A percentile compares a stretch with the other conserved stretches of the same genome.
These are phyloP conservation scores for Aspergillus sp. DNA, from an alignment of 2,329 filamentous ascomycete species.

Conservation along the genomic window DNA sequence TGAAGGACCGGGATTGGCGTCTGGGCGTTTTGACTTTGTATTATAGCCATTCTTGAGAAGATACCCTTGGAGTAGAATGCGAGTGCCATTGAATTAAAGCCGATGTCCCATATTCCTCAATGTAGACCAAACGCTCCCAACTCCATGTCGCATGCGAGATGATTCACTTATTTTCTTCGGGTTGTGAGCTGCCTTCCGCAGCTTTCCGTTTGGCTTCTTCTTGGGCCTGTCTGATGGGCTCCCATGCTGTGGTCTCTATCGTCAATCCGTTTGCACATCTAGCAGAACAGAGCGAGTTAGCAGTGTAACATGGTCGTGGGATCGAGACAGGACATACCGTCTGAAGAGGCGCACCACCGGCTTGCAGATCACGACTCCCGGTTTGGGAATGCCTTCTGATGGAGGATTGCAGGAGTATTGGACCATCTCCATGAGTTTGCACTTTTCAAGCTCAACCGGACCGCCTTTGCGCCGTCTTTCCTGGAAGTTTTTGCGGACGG, in stretches of 20 bases:
- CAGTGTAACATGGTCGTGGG: neutral
- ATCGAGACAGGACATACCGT: slow-evolving; percentile 44
- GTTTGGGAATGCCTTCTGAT: slow-evolving; percentile 39
- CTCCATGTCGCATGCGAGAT: slow-evolving; percentile 9
- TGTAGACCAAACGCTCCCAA: slow-evolving; percentile 14
- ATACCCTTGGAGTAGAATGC: slow-evolving; percentile 32
- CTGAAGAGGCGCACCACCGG: slow-evolving; percentile 60
- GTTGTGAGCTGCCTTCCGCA: slow-evolving; percentile 21
- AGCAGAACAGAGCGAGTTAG: slow-evolving; percentile 9
- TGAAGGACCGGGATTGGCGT: slow-evolving; percentile 16
- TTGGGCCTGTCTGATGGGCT: slow-evolving; percentile 38
- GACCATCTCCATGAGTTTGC: slow-evolving; percentile 58
- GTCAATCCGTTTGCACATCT: slow-evolving; percentile 54
- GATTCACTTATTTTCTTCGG: slow-evolving; percentile 1
- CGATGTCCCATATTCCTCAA: slow-evolving; percentile 2
- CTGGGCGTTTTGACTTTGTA: slow-evolving; percentile 17
- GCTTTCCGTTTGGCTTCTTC: slow-evolving; percentile 32
- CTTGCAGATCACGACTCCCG: slow-evolving; percentile 51
- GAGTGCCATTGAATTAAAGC: slow-evolving; percentile 9
- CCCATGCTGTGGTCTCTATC: slow-evolving; percentile 64
- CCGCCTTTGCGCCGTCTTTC: slow-evolving; percentile 52
- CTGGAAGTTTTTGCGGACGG: slow-evolving; percentile 43
- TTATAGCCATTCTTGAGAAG: slow-evolving; percentile 26
- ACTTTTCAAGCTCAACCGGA: slow-evolving; percentile 53
- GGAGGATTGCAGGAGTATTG: slow-evolving; percentile 63